Conservation (phyloP, 345 rosid genomes). For the Sisymbrium irio region DNA sequence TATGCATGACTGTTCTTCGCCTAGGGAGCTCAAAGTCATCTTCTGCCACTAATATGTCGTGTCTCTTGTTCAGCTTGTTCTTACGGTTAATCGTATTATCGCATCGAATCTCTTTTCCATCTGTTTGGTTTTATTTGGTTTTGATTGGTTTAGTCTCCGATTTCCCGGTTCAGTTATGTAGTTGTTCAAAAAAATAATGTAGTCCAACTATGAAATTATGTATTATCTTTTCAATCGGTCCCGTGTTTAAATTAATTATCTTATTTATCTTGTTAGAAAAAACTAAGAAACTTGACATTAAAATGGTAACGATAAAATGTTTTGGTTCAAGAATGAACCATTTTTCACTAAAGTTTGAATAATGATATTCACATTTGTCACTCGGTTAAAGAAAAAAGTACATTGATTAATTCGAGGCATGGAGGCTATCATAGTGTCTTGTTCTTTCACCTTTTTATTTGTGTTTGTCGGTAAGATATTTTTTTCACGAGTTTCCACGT, state of each 20-base stretch:
- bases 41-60: conserved; percentile 61
- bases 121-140: conserved; percentile 19
- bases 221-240: background rate
- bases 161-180: conserved; percentile 26
- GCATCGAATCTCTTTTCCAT: background rate
- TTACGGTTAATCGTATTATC: background rate
- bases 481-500: conserved; percentile 23
- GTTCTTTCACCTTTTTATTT: conserved; percentile 2
- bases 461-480: conserved; percentile 27
- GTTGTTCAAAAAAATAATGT: background rate
- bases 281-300: background rate
- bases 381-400: conserved; percentile 3
- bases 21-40: conserved; percentile 90
- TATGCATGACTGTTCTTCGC: conserved; percentile 79
- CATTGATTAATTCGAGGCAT: conserved; percentile 9
- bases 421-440: conserved; percentile 14
- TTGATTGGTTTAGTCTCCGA: conserved; percentile 22
- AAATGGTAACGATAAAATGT: background rate
- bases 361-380: background rate
- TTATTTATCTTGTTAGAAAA: background rate
- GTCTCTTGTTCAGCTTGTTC: background rate
- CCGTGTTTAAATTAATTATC: background rate
- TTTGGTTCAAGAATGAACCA: background rate
- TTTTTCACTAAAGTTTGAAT: background rate
- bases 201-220: conserved; percentile 17